Evolutionary conservation across 257 asterid species (phyloP).

Genomic region (Solanum clarkiae): DNA sequence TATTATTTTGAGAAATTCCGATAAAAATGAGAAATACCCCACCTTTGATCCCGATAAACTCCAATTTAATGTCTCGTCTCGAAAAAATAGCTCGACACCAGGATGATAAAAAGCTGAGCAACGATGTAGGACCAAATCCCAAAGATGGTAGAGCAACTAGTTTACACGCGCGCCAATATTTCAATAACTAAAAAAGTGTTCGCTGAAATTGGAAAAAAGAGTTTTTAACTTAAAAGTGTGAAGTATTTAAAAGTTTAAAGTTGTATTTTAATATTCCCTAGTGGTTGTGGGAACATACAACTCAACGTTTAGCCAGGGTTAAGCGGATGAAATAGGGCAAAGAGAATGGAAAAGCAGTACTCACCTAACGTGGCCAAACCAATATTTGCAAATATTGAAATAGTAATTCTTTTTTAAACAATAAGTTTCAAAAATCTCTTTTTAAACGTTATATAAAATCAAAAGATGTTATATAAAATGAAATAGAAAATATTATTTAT

Average conservation of each 20-base stretch:
- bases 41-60: too few species aligned
- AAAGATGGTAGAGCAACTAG: too few species aligned
- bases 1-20: too few species aligned
- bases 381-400: neutral
- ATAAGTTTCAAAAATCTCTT: too few species aligned
- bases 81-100: too few species aligned
- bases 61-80: too few species aligned
- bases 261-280: neutral
- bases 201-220: neutral
- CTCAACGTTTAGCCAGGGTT: neutral
- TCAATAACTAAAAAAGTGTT: too few species aligned
- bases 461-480: too few species aligned
- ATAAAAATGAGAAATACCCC: too few species aligned
- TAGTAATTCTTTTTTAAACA: neutral
- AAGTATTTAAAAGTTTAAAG: neutral
- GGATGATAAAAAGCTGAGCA: too few species aligned
- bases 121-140: rapidly evolving
- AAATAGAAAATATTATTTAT: neutral
- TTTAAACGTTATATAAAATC: too few species aligned
- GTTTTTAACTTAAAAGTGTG: neutral
- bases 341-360: neutral
- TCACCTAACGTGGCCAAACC: neutral
- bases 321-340: neutral
- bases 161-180: too few species aligned
- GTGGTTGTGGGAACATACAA: neutral